A percentile compares a stretch with the other conserved stretches of the same genome.
phyloP scores from a whole-genome alignment of 2,329 filamentous ascomycete genomes.

The Colletotrichum brevisporum region DNA sequence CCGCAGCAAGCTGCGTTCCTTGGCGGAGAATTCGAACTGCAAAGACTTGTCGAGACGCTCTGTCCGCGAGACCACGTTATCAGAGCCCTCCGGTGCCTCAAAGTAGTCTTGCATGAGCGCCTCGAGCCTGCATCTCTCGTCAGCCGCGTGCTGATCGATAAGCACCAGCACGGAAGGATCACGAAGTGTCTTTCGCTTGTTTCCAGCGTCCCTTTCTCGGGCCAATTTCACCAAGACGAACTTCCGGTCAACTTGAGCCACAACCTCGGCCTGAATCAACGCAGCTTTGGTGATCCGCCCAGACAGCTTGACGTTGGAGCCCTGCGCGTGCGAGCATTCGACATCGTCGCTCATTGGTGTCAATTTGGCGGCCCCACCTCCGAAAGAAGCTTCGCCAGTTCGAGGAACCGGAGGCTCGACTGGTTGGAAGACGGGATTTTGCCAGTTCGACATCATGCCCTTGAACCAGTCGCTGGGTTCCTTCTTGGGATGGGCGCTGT shows the following conservation, averaged over 20 bases:
- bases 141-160: conserved; percentile 94
- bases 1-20: conserved; percentile 73
- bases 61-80: conserved; percentile 45
- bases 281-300: conserved; percentile 73
- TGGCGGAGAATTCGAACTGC: conserved; percentile 72
- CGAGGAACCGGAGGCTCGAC: conserved; percentile 62
- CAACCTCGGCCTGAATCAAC: conserved; percentile 73
- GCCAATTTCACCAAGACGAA: conserved; percentile 81
- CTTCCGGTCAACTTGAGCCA: conserved; percentile 90
- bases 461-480: conserved; percentile 68
- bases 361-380: conserved; percentile 30
- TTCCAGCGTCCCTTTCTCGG: conserved; percentile 7
- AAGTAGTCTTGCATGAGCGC: conserved; percentile 73
- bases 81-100: conserved; percentile 22
- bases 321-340: conserved; percentile 8
- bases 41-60: conserved; percentile 67
- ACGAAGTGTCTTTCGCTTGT: not conserved
- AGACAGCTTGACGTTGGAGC: conserved; percentile 43
- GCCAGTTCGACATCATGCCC: conserved; percentile 74
- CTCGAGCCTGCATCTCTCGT: conserved; percentile 89
- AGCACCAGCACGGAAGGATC: conserved; percentile 75
- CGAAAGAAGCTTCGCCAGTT: conserved; percentile 44
- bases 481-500: conserved; percentile 38
- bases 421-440: conserved; percentile 81
- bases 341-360: not conserved